Evolutionary conservation across 192 early-diverging fungal genomes (phyloP).

Genomic region (Podila verticillata): DNA sequence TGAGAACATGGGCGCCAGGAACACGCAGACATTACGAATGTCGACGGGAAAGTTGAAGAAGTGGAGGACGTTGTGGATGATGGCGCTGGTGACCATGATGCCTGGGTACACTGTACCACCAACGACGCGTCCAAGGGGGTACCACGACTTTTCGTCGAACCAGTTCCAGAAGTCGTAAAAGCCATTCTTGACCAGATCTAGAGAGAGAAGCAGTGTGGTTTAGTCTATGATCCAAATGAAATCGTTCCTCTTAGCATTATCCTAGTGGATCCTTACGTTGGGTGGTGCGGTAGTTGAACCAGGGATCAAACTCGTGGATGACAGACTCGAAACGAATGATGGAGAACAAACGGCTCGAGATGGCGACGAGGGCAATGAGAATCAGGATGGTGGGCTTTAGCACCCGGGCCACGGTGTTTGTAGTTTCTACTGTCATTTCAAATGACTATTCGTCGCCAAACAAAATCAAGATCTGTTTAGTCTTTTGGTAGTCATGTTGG

Average conservation of each 20-base stretch:
- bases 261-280: constrained; percentile 43
- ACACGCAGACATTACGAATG: constrained; percentile 98
- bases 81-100: constrained; percentile 97
- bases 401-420: constrained; percentile 52
- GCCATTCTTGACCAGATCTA: constrained; percentile 88
- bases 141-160: constrained; percentile 99
- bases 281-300: constrained; percentile 99
- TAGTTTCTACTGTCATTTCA: constrained; percentile 41
- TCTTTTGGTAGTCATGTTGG: background rate
- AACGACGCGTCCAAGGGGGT: constrained; percentile 97
- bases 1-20: constrained; percentile 97
- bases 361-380: constrained; percentile 86
- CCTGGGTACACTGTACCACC: constrained; percentile 99
- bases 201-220: background rate
- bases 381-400: constrained; percentile 90
- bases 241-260: background rate
- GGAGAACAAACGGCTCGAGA: constrained; percentile 94
- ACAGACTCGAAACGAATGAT: constrained; percentile 98
- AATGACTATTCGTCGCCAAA: background rate
- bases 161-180: constrained; percentile 99
- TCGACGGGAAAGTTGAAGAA: constrained; percentile 95
- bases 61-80: constrained; percentile 95
- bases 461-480: no score
- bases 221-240: background rate
- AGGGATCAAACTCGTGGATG: constrained; percentile 99